A percentile compares a stretch with the other conserved stretches of the same genome.
phyloP scores from a whole-genome alignment of 176 grass and related monocot species.

The Pontederia crassipes region DNA sequence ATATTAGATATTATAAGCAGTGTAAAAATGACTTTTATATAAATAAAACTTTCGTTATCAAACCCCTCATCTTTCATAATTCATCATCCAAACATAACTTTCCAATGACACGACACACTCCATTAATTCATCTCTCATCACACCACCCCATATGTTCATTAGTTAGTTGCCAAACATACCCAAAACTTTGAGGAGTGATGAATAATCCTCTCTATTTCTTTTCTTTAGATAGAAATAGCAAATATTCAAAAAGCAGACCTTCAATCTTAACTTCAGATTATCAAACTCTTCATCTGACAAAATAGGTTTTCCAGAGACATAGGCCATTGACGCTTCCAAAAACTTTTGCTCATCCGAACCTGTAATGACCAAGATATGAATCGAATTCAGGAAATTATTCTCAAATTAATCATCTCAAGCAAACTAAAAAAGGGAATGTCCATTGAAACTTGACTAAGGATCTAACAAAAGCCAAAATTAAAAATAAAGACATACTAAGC shows the following conservation, averaged over 20 bases:
- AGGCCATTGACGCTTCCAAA: constrained; percentile 93
- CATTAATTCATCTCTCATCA: too few species aligned
- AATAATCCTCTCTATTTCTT: too few species aligned
- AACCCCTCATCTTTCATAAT: too few species aligned
- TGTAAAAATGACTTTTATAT: too few species aligned
- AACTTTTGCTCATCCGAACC: constrained; percentile 75
- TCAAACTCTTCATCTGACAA: constrained; percentile 85
- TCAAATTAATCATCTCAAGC: neutral
- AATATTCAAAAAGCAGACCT: constrained; percentile 26
- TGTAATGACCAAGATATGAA: constrained; percentile 10
- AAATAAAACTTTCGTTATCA: too few species aligned
- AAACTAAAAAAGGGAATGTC: neutral
- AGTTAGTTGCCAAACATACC: too few species aligned
- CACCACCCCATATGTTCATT: too few species aligned
- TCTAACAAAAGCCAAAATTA: neutral
- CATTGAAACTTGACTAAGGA: neutral
- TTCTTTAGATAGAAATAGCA: neutral
- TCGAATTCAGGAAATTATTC: neutral
- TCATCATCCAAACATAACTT: too few species aligned
- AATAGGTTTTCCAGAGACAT: constrained; percentile 69
- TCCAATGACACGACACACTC: too few species aligned
- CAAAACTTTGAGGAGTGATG: too few species aligned
- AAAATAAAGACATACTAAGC: constrained; percentile 42
- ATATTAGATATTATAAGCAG: too few species aligned
- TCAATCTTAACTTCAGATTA: constrained; percentile 63